Evolutionary conservation across 305 asterid species (phyloP), one percentile per base, ranked within the genome.

Genomic region (Rubia tinctorum): DNA sequence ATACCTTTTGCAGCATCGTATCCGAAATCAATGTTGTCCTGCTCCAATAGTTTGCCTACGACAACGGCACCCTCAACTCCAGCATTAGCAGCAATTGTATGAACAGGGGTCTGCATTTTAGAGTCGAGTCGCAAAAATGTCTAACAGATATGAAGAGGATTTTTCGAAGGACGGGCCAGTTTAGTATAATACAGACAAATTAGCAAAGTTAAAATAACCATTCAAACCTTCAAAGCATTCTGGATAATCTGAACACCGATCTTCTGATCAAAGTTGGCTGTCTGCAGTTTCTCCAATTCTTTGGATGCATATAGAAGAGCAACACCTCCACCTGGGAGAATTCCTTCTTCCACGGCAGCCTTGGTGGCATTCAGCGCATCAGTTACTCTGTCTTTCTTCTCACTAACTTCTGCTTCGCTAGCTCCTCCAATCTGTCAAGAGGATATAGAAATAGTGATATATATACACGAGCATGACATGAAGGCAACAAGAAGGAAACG

Each of bases 331-430:
- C 89, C 91, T 75, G 89, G 87, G 8, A 89, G 81, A 79, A 86
- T 87, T 74, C 90, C 92, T 80, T 89, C 95, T 64, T 87, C 95
- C 0, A 87, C 92, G 68, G 92, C 92, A 58, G 95, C 92, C 81
- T 84, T 87, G 51, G 92, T 89, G 25, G 95, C 90, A 82, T 87
- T 86, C 59, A 89, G 73, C 69, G 95, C 92, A 73, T 89, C 95
- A 0, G 89, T 84, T 27, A 89, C 89, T 70, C 92, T 86, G 73
- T 87, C 91, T 80, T 89, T 89, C 85, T 81, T 89, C 83, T 89
- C 95, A 43, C 85, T 65, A 78, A 87, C 92, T 76, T 89, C 95
- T 13, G 72, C 66, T 80, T 89, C 95, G 78, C 91, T 89, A 40
- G 92, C 91, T 71, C 92, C 95, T 59, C 95, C 95, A 65, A 88